Evolutionary conservation across 2,329 filamentous ascomycete species (phyloP).

Genomic region (Diaporthe sp.): DNA sequence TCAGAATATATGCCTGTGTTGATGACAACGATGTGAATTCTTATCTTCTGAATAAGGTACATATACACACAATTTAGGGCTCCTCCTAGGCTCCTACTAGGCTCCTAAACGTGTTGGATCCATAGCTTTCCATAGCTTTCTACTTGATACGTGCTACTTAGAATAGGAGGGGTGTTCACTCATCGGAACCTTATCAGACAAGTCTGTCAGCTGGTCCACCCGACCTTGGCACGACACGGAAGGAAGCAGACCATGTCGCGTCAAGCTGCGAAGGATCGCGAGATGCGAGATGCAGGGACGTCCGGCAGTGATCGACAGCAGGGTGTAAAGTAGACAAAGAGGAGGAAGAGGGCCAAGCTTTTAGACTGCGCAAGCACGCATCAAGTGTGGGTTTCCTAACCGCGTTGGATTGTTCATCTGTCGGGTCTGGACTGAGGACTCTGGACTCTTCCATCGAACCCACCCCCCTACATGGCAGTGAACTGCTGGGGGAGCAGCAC

Average conservation of each 20-base stretch:
- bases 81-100: too few species aligned
- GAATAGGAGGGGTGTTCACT: too few species aligned
- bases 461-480: background rate
- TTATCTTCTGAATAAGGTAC: background rate
- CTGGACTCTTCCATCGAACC: background rate
- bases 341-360: slow-evolving; percentile 6
- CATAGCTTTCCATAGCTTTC: background rate
- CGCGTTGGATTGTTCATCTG: background rate
- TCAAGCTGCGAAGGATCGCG: background rate
- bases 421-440: slow-evolving; percentile 7
- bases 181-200: background rate
- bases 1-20: background rate
- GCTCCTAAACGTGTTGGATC: background rate
- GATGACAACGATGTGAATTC: background rate
- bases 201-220: background rate
- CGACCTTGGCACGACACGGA: background rate
- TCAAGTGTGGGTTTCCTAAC: background rate
- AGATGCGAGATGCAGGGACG: background rate
- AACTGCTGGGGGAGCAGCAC: background rate
- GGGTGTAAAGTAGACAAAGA: background rate
- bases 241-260: background rate
- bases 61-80: too few species aligned
- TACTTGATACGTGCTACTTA: background rate
- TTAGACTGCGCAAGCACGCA: background rate
- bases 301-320: slow-evolving; percentile 4